Percentiles rank a stretch among this genome's conserved stretches.
Evolutionary conservation across 192 early-diverging fungal genomes (phyloP).

Genomic region (Backusella macrospora): DNA sequence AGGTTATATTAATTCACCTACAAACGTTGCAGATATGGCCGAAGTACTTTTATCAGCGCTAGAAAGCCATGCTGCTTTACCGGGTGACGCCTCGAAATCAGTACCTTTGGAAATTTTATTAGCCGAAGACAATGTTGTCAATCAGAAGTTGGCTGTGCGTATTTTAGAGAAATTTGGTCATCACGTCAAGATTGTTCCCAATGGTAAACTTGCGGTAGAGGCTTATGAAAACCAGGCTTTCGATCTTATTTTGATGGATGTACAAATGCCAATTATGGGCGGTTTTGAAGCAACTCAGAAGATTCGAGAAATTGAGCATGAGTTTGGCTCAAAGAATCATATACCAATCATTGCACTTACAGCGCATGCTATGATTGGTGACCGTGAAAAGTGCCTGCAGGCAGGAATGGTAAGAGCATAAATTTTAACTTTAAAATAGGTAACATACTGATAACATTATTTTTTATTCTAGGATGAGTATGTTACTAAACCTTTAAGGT

Average conservation of each 20-base stretch:
- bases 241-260: conserved; percentile 81
- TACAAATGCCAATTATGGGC: conserved; percentile 90
- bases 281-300: conserved; percentile 82
- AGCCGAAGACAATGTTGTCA: conserved; percentile 85
- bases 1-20: conserved; percentile 67
- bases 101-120: conserved; percentile 72
- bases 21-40: conserved; percentile 59
- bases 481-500: conserved; percentile 66
- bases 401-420: conserved; percentile 74
- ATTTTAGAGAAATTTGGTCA: conserved; percentile 76
- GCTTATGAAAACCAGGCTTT: conserved; percentile 58
- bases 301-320: conserved; percentile 72
- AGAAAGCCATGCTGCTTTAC: conserved; percentile 62
- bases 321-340: conserved; percentile 42
- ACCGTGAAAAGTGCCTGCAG: conserved; percentile 82
- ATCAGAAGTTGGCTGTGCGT: conserved; percentile 77
- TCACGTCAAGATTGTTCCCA: conserved; percentile 75
- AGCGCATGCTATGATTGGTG: conserved; percentile 87
- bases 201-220: conserved; percentile 80
- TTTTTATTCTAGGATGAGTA: conserved; percentile 50
- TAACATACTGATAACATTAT: not conserved
- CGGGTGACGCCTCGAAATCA: conserved; percentile 60
- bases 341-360: conserved; percentile 86
- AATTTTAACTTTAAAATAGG: conserved; percentile 26
- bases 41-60: conserved; percentile 72